These are phyloP conservation scores for Calonectria hongkongensis DNA, from an alignment of 2,329 filamentous ascomycete genomes.

Conservation along the genomic window DNA sequence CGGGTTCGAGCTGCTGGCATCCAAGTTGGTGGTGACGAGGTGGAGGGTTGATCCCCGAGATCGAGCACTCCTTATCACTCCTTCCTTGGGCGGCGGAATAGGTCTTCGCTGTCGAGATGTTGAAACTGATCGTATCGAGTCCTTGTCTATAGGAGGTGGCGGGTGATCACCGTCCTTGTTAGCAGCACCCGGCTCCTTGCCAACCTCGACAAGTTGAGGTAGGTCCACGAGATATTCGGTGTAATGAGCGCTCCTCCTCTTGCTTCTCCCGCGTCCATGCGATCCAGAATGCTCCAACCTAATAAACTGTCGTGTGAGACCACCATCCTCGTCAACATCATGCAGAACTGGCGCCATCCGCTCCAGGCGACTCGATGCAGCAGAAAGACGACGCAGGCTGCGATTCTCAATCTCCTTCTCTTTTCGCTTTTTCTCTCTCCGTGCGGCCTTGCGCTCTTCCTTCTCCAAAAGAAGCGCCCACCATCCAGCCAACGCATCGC, in stretches of 20 bases:
- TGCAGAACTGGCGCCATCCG: conserved; percentile 85
- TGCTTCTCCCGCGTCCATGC: conserved; percentile 83
- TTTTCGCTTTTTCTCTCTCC: conserved; percentile 87
- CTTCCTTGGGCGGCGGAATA: conserved; percentile 90
- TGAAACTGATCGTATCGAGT: conserved; percentile 83
- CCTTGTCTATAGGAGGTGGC: conserved; percentile 86
- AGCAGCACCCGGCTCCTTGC: conserved; percentile 64
- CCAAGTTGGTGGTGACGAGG: conserved; percentile 81
- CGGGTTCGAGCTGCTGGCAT: conserved; percentile 53
- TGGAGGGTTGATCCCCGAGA: conserved; percentile 91
- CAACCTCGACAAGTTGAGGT: conserved; percentile 82
- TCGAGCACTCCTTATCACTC: conserved; percentile 78
- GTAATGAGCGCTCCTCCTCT: conserved; percentile 82
- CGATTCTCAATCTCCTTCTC: conserved; percentile 90
- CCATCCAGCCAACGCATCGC: conserved; percentile 94
- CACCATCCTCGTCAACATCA: conserved; percentile 86
- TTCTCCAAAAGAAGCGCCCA: conserved; percentile 97
- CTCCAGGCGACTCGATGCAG: conserved; percentile 90
- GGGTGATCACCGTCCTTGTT: conserved; percentile 69
- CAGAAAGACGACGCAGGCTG: conserved; percentile 87
- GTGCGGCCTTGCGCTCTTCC: conserved; percentile 88
- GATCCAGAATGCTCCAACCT: conserved; percentile 68
- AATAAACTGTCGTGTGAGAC: conserved; percentile 67
- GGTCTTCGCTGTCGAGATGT: conserved; percentile 86
- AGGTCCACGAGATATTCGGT: conserved; percentile 82